Conservation (phyloP, 306 rosid genomes). For the Luffa aegyptiaca region DNA sequence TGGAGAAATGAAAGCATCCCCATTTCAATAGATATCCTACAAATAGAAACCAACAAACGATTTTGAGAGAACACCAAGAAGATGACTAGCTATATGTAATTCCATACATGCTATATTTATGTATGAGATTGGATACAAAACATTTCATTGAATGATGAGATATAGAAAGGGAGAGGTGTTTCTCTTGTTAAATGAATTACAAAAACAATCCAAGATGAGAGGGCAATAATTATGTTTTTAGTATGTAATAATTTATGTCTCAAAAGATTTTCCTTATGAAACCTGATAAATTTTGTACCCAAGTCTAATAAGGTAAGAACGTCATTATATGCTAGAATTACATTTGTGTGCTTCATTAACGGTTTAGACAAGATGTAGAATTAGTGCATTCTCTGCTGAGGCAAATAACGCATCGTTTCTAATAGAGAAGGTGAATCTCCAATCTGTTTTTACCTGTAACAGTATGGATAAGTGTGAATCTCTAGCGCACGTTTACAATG, state of each 20-base stretch:
- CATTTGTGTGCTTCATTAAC: neutral
- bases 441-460: too few relatives aligned
- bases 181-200: neutral
- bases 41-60: too few relatives aligned
- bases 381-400: neutral
- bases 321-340: neutral
- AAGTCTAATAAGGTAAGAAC: neutral
- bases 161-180: neutral
- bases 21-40: too few relatives aligned
- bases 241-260: neutral
- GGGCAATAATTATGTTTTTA: neutral
- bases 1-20: too few relatives aligned
- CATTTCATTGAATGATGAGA: neutral
- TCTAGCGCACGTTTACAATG: neutral
- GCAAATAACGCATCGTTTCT: neutral
- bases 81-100: neutral
- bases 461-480: neutral
- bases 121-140: neutral
- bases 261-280: neutral
- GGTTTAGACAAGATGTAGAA: neutral
- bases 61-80: too few relatives aligned
- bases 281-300: neutral
- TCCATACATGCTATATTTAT: neutral
- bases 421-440: neutral
- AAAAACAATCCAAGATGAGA: neutral